Evolutionary conservation across 2,329 filamentous ascomycete genomes (phyloP), one percentile per base, ranked within the genome.

Genomic region (Pseudopyrenochaeta lycopersici): DNA sequence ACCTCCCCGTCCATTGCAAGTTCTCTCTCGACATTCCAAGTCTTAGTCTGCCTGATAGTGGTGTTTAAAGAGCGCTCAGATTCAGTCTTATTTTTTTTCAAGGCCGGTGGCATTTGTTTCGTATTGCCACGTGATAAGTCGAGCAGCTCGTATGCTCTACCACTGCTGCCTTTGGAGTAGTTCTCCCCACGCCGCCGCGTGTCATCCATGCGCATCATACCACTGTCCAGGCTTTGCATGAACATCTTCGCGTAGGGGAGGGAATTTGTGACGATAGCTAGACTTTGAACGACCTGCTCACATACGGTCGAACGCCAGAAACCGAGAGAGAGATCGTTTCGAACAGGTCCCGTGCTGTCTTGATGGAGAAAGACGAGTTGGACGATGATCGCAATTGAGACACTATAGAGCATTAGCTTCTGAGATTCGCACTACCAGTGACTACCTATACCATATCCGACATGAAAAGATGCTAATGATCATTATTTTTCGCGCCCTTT

Each of bases 191-290:
- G 46, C 18, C 60, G 46, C 10, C 60, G 54, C 18, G 49, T 29
- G 17, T 67, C 64, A 33, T 69, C 64, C 2, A 66, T 46, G 6
- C 67, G 61, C 17, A 70, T 57, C 0, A 67, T 49, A 3, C 65
- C 66, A 3, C 60, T 65, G 18, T 71, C 69, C n/a, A 70, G 58
- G 3, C 63, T 62, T 31, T 70, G 60, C 59, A 73, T 62, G 41
- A 71, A 68, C 2, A 67, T 55, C 29, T 67, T 70, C 21, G 65
- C 62, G 49, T 70, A 72, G 1, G 68, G 64, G 14, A 72, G 56
- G 44, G 64, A 69, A 7, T 66, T 66, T 12, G 69, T 70, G 6
- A 67, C 46, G 12, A 71, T 68, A 4, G 60, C 61, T 30, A 71
- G 54, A 14, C 63, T 60, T 39, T 66, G 64, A 4, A 71, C 52